These are phyloP conservation scores for Yamadazyma olivae DNA, from an alignment of 805 yeast genomes.

Conservation along the genomic window DNA sequence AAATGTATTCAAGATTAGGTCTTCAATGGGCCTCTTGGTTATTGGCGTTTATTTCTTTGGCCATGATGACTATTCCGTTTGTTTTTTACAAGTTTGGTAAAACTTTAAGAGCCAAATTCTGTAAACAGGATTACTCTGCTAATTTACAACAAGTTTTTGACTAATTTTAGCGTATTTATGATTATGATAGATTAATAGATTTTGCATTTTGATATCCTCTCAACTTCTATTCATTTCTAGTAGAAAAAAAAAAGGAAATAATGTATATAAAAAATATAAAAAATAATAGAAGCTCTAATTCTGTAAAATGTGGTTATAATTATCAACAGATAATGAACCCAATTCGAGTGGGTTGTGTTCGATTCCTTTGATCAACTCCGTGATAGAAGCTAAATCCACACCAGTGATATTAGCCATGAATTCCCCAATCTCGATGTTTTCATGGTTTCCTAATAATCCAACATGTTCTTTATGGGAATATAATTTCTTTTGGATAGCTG, in stretches of 20 bases:
- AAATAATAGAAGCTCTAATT: too few relatives aligned
- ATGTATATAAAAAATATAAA: too few relatives aligned
- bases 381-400: conserved; percentile 46
- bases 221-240: not conserved
- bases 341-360: conserved; percentile 44
- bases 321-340: too few relatives aligned
- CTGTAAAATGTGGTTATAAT: too few relatives aligned
- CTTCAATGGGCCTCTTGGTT: conserved; percentile 81
- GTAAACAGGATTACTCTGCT: conserved; percentile 59
- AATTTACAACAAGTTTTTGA: conserved; percentile 4
- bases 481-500: conserved; percentile 34
- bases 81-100: conserved; percentile 69
- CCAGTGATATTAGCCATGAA: conserved; percentile 60
- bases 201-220: not conserved
- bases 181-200: not conserved
- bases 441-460: conserved; percentile 73
- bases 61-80: conserved; percentile 72
- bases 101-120: conserved; percentile 56
- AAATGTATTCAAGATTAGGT: conserved; percentile 73
- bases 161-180: too few relatives aligned
- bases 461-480: conserved; percentile 24
- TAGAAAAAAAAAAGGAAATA: not conserved
- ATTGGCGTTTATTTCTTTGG: conserved; percentile 72
- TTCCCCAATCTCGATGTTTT: conserved; percentile 80
- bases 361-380: conserved; percentile 47